Conservation (phyloP, 441 rosid genomes). For the Jatropha multifida region DNA sequence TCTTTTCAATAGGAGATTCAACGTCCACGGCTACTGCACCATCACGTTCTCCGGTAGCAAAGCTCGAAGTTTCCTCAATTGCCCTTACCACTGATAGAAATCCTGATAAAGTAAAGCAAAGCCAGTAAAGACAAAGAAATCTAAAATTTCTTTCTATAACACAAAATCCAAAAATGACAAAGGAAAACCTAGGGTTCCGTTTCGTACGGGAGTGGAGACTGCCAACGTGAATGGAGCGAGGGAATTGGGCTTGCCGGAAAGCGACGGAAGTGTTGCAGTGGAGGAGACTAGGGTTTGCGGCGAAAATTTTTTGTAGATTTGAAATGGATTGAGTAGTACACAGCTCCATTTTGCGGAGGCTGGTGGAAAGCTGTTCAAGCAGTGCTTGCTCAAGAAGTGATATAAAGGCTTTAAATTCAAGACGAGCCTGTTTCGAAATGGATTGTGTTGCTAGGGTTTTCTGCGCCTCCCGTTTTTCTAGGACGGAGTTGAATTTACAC, state of each 20-base stretch:
- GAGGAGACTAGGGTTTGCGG: conserved; percentile 14
- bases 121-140: background rate
- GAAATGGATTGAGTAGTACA: conserved; percentile 2
- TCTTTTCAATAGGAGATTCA: conserved; percentile 31
- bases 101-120: conserved; percentile 22
- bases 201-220: conserved; percentile 43
- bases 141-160: background rate
- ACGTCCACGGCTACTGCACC: conserved; percentile 32
- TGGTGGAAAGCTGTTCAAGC: background rate
- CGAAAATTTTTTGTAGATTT: conserved; percentile 9
- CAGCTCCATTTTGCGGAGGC: conserved; percentile 8
- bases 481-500: background rate
- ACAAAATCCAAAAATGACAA: background rate
- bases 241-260: conserved; percentile 21
- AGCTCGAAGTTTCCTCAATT: conserved; percentile 48
- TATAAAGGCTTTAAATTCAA: background rate
- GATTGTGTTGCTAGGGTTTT: background rate
- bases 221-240: conserved; percentile 13
- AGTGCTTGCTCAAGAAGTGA: background rate
- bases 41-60: conserved; percentile 41
- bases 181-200: conserved; percentile 26
- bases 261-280: conserved; percentile 17
- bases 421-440: background rate
- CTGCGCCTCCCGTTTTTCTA: background rate
- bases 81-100: conserved; percentile 44